Evolutionary conservation across 768 basidiomycete species (phyloP).

Genomic region (Mycena galericulata): DNA sequence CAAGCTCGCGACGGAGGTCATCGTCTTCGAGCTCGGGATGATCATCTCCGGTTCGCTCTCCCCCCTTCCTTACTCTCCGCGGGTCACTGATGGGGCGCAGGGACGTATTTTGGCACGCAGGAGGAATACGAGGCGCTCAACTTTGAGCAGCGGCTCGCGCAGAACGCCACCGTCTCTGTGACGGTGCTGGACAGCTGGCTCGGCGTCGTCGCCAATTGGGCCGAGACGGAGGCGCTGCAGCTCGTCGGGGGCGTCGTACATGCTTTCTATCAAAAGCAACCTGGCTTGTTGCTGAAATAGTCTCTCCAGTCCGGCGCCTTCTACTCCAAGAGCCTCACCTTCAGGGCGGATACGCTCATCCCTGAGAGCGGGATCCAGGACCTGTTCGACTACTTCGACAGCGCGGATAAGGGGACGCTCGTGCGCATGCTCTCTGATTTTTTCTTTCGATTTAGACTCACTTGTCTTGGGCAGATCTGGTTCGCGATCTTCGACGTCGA

Average conservation of each 20-base stretch:
- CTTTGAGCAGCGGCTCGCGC: constrained; percentile 23
- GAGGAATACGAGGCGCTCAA: constrained; percentile 34
- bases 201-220: constrained; percentile 32
- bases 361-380: constrained; percentile 23
- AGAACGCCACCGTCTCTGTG: constrained; percentile 13
- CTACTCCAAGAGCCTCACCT: constrained; percentile 34
- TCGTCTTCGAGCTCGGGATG: constrained; percentile 32
- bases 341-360: constrained; percentile 29
- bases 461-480: constrained; percentile 22
- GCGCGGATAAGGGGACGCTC: constrained; percentile 32
- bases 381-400: constrained; percentile 31
- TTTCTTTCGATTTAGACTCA: not conserved
- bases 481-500: constrained; percentile 37
- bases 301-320: constrained; percentile 18
- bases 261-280: not conserved
- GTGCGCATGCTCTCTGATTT: no score
- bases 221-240: constrained; percentile 30
- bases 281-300: no score
- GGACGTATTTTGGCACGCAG: constrained; percentile 31
- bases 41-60: constrained; percentile 29
- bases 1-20: constrained; percentile 31
- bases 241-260: constrained; percentile 29
- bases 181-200: constrained; percentile 30
- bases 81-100: not conserved
- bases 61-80: not conserved